Evolutionary conservation across 164 flowering plant species (phyloP), one percentile per base, ranked within the genome.

Genomic region (Taxillus chinensis): DNA sequence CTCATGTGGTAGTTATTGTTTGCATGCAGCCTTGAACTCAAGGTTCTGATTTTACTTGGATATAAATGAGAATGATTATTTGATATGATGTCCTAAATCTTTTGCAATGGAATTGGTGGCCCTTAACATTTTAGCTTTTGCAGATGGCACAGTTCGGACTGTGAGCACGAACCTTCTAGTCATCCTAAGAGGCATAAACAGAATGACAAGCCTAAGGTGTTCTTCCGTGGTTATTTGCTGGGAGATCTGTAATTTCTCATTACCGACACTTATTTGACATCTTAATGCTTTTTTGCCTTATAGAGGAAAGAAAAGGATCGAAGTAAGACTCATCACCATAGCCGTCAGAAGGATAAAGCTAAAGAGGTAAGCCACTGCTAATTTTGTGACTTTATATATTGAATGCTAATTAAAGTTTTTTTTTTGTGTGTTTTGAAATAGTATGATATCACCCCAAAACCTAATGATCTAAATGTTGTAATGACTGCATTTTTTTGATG

Each of bases 351-450:
- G 75, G 77, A 77, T 45, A 85, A 77, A 75, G 66, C 59, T 54
- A 87, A 81, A 81, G 96, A 88, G 98, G 98, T 93, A 85, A 73
- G 75, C 63, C 68, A 71, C 69, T 71, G 56, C 66, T 68, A 41
- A 64, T 61, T 53, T 54, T 61, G 8, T 57, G 7, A 40, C 41
- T 65, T 17, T 40, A 7, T 48, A 27, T 27, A 27, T 27, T 27
- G 27, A 48, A 43, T 55, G 55, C 50, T 37, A 9, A 41, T 27
- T 6, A 6, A 5, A 7, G 51, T 11, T 48, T 48, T 48, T 12
- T 8, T 48, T 48, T 8, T 4, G 4, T 48, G 4, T 8, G 10
- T 43, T 9, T 5, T 43, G 7, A 43, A 43, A 43, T 1, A 9
- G 10, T 43, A 43, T 43, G 46, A 43, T 43, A 9, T 6, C 10